Percentiles rank a stretch among this genome's conserved stretches.
Conservation (phyloP, 83 land plant genomes). For the Larix sibirica region DNA sequence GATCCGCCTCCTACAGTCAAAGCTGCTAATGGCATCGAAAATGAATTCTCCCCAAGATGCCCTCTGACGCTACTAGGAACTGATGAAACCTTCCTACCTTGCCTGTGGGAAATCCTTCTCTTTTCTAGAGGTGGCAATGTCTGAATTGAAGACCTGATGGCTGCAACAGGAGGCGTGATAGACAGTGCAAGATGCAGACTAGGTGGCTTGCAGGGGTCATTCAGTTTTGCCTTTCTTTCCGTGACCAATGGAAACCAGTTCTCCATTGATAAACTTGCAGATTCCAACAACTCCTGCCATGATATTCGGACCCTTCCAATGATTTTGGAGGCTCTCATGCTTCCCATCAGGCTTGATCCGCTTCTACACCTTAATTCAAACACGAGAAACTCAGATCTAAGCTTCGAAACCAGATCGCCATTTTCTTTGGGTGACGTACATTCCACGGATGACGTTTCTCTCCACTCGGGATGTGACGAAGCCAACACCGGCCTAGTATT, state of each 20-base stretch:
- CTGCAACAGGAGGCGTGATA: conserved; percentile 41
- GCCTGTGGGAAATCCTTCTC: not conserved
- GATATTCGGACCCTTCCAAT: conserved; percentile 43
- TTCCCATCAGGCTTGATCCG: conserved; percentile 19
- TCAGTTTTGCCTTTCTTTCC: not conserved
- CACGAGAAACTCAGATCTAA: conserved; percentile 18
- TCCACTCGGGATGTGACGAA: conserved; percentile 33
- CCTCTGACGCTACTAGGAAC: no score
- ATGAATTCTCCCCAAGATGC: no score
- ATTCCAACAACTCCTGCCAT: conserved; percentile 27
- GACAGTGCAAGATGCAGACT: conserved; percentile 47
- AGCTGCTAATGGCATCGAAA: no score
- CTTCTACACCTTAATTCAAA: conserved; percentile 4
- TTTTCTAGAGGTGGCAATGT: conserved; percentile 4
- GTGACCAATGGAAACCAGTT: conserved; percentile 49
- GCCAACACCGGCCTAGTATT: conserved; percentile 26
- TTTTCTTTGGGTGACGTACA: conserved; percentile 33
- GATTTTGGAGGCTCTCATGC: not conserved
- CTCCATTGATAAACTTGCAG: conserved; percentile 34
- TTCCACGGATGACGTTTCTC: conserved; percentile 39
- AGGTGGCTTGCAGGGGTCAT: conserved; percentile 22
- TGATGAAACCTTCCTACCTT: no score
- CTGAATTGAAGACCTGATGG: no score
- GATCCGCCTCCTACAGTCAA: no score
- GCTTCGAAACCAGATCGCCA: conserved; percentile 36